phyloP scores from a whole-genome alignment of 2,329 filamentous ascomycete species.

The Hypoxylon sp. region DNA sequence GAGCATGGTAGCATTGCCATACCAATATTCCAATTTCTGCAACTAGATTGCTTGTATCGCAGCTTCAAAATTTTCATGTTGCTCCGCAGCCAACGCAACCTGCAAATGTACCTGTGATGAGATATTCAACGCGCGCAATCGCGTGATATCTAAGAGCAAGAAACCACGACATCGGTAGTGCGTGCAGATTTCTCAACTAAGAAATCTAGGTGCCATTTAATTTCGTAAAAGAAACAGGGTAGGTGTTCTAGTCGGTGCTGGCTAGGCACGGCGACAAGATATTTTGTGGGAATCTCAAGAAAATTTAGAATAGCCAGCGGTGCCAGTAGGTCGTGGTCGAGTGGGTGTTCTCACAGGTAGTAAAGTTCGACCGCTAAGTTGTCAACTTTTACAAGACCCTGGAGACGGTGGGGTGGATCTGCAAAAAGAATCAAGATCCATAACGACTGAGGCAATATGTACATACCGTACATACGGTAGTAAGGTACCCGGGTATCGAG shows the following conservation, averaged over 20 bases:
- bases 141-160: slow-evolving; percentile 1
- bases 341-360: slow-evolving; percentile 13
- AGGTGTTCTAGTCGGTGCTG: slow-evolving; percentile 24
- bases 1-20: slow-evolving; percentile 21
- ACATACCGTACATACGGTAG: neutral
- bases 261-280: slow-evolving; percentile 1
- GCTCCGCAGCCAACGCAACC: slow-evolving; percentile 24
- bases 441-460: slow-evolving; percentile 23
- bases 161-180: slow-evolving; percentile 6
- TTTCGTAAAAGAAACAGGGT: slow-evolving; percentile 31
- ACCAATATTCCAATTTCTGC: slow-evolving; percentile 16
- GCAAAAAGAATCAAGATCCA: slow-evolving; percentile 10
- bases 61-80: slow-evolving; percentile 16
- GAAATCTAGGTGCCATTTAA: slow-evolving; percentile 19
- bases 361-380: slow-evolving; percentile 38
- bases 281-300: slow-evolving; percentile 17
- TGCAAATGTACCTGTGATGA: slow-evolving; percentile 9
- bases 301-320: slow-evolving; percentile 16
- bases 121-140: slow-evolving; percentile 17
- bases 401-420: slow-evolving; percentile 22
- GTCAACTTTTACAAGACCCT: slow-evolving; percentile 16
- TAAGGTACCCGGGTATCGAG: slow-evolving; percentile 27
- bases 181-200: slow-evolving; percentile 22
- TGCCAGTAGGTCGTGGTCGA: slow-evolving; percentile 1
- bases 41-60: slow-evolving; percentile 9